phyloP scores from a whole-genome alignment of 768 basidiomycete genomes.

The Lentinula sp. region DNA sequence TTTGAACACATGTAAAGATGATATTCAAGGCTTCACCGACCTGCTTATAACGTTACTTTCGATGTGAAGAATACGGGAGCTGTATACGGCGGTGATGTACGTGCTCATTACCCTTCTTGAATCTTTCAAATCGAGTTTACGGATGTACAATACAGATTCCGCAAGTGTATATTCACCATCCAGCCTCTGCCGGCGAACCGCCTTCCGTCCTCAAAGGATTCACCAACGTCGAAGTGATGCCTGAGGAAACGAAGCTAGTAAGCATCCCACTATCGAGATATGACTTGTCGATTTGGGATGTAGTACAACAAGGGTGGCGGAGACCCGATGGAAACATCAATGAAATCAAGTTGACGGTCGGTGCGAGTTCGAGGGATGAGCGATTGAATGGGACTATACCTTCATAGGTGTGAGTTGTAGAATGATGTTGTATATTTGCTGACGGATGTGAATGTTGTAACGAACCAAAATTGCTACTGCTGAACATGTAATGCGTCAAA shows the following conservation, averaged over 20 bases:
- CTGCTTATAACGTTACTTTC: conserved; percentile 59
- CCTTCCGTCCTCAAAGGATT: conserved; percentile 71
- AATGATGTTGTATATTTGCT: no score
- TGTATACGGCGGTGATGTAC: conserved; percentile 56
- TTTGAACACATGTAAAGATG: neutral
- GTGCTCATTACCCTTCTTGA: neutral
- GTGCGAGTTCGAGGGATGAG: conserved; percentile 62
- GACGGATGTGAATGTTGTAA: no score
- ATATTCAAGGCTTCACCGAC: conserved; percentile 52
- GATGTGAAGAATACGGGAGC: conserved; percentile 59
- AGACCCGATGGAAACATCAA: conserved; percentile 61
- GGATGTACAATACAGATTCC: conserved; percentile 39
- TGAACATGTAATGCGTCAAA: no score
- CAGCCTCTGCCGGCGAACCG: conserved; percentile 57
- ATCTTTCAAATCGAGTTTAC: neutral
- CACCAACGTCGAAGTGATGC: conserved; percentile 44
- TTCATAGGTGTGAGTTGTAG: neutral
- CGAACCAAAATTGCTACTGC: no score
- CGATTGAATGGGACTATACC: conserved; percentile 40
- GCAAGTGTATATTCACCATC: conserved; percentile 73
- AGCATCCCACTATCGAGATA: conserved; percentile 60
- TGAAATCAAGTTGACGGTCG: conserved; percentile 54
- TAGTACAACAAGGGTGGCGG: conserved; percentile 65
- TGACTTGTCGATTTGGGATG: conserved; percentile 76
- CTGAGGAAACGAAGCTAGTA: conserved; percentile 40